phyloP scores from a whole-genome alignment of 176 grass and related monocot species.

The Ampelocalamus luodianensis region DNA sequence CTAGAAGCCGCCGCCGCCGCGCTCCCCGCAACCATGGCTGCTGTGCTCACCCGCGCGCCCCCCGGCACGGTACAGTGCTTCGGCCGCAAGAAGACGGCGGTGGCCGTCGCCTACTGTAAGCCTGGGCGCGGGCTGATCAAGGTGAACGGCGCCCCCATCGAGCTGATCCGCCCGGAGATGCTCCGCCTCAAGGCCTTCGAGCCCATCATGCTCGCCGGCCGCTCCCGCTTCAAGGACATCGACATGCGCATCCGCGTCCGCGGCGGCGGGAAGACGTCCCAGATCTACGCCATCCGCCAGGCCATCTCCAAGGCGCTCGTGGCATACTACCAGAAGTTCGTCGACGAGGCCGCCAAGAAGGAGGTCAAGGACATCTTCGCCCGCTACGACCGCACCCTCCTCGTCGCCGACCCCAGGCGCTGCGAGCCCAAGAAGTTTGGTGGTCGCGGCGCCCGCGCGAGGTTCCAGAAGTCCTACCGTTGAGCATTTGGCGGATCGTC shows the following conservation, averaged over 20 bases:
- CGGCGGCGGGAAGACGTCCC: slow-evolving; percentile 72
- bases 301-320: slow-evolving; percentile 81
- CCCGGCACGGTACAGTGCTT: slow-evolving; percentile 76
- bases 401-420: slow-evolving; percentile 77
- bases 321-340: slow-evolving; percentile 84
- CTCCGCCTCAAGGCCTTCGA: slow-evolving; percentile 78
- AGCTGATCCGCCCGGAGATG: slow-evolving; percentile 82
- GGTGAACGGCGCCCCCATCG: slow-evolving; percentile 78
- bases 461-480: slow-evolving; percentile 91
- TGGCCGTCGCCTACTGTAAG: slow-evolving; percentile 80
- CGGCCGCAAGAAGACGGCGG: slow-evolving; percentile 84
- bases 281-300: slow-evolving; percentile 91
- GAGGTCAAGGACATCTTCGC: slow-evolving; percentile 83
- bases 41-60: slow-evolving; percentile 28
- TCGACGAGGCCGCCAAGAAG: slow-evolving; percentile 81
- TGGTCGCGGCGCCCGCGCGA: slow-evolving; percentile 72
- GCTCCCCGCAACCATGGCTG: slow-evolving; percentile 29
- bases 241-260: slow-evolving; percentile 82
- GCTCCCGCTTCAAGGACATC: slow-evolving; percentile 67
- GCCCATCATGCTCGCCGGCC: slow-evolving; percentile 67
- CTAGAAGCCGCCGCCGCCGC: neutral
- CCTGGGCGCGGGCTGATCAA: slow-evolving; percentile 79
- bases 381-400: slow-evolving; percentile 81
- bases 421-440: slow-evolving; percentile 95
- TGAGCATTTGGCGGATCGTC: slow-evolving; percentile 7